Conservation (phyloP, 768 basidiomycete genomes). For the Collybiopsis confluens region DNA sequence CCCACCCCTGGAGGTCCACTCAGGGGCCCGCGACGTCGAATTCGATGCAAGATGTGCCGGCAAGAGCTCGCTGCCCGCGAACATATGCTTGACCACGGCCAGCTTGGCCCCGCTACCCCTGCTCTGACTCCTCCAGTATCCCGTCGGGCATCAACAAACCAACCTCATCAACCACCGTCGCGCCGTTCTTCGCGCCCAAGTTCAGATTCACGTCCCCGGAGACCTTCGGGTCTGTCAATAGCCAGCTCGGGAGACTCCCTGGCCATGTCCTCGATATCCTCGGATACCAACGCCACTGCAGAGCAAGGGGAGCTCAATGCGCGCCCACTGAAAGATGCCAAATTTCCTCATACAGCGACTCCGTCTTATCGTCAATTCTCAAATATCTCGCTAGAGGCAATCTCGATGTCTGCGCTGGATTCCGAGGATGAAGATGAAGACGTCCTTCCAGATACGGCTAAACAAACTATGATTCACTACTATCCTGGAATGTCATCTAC, state of each 20-base stretch:
- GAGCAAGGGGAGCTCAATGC: constrained; percentile 17
- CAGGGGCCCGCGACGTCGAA: constrained; percentile 49
- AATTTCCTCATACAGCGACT: too few species aligned
- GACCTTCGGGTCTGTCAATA: constrained; percentile 27
- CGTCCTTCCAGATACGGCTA: constrained; percentile 4
- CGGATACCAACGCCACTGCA: constrained; percentile 7
- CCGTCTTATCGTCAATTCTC: constrained; percentile 19
- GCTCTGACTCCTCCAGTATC: constrained; percentile 43
- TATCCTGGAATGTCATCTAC: constrained; percentile 13
- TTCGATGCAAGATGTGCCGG: constrained; percentile 91
- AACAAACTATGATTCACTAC: neutral
- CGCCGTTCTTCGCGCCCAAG: constrained; percentile 20
- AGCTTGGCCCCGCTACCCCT: constrained; percentile 65
- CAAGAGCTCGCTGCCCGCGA: constrained; percentile 86
- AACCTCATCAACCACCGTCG: constrained; percentile 12
- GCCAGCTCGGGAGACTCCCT: constrained; percentile 25
- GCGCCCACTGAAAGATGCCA: constrained; percentile 6
- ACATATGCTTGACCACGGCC: constrained; percentile 90
- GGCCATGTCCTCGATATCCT: constrained; percentile 26
- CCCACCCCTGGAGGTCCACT: constrained; percentile 51
- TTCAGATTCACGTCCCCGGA: constrained; percentile 22
- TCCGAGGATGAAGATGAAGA: constrained; percentile 34
- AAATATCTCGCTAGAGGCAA: constrained; percentile 32
- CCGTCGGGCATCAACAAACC: constrained; percentile 31
- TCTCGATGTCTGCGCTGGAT: constrained; percentile 53